Conservation (phyloP, 495 filamentous ascomycete species). For the Xylaria castorea region DNA sequence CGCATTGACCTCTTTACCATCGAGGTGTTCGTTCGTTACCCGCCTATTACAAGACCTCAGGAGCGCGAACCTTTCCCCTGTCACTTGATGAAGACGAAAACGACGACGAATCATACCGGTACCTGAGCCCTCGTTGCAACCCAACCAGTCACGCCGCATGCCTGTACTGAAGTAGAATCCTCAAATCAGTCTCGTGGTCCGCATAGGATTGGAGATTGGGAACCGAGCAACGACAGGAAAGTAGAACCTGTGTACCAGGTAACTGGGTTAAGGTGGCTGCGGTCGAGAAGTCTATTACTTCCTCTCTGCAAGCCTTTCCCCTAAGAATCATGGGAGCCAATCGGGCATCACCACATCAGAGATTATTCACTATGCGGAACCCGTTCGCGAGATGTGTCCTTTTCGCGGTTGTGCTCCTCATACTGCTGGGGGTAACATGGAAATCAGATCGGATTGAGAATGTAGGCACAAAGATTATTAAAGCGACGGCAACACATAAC, state of each 20-base stretch:
- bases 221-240: slow-evolving; percentile 2
- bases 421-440: slow-evolving; percentile 44
- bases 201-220: slow-evolving; percentile 2
- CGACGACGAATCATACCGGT: slow-evolving; percentile 13
- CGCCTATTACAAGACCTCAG: slow-evolving; percentile 8
- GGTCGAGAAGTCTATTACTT: slow-evolving; percentile 26
- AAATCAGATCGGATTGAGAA: slow-evolving; percentile 48
- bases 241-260: slow-evolving; percentile 4
- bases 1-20: slow-evolving; percentile 18
- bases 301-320: slow-evolving; percentile 30
- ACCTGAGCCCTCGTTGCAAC: slow-evolving; percentile 3
- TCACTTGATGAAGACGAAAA: slow-evolving; percentile 4
- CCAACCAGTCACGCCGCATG: neutral
- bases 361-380: slow-evolving; percentile 53
- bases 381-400: slow-evolving; percentile 49
- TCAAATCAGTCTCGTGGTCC: neutral
- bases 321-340: slow-evolving; percentile 46
- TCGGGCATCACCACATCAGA: slow-evolving; percentile 45
- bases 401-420: slow-evolving; percentile 44
- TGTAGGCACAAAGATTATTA: slow-evolving; percentile 45
- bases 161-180: neutral
- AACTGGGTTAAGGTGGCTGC: slow-evolving; percentile 22
- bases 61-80: slow-evolving; percentile 1
- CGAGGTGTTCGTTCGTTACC: slow-evolving; percentile 30
- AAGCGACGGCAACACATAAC: slow-evolving; percentile 44